Base-by-base conservation (phyloP, 1,139 yeast genomes). In the Debaryomyces udenii region DNA sequence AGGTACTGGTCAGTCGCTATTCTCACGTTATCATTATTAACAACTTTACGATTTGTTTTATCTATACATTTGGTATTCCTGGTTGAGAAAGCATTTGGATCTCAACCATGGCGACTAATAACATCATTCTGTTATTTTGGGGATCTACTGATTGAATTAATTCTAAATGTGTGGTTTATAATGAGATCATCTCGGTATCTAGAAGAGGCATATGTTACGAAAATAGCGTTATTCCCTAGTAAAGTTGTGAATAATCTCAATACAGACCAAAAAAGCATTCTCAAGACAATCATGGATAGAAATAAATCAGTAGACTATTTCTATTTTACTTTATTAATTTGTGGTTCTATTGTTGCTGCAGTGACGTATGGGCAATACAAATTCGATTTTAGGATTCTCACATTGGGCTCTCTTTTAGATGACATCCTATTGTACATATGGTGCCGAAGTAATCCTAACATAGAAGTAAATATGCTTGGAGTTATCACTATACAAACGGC, bases 81-180 rank as follows among this genome's bases (percentile, higher is more conserved):
- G 2, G 62, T 69, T 7, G 62, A 58, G 33, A 50, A 50, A 38
- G 63, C 63, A 9, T 53, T 63, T 31, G 37, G 49, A 4, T 39
- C 43, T 10, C 66, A 71, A 48, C 68, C 68, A 9, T 71, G 76
- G 76, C 51, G 76, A 37, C 41, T 69, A 4, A 16, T 68, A 4
- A 64, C 74, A 2, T 51, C 68, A 7, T 71, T 70, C 49, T 60
- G 64, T 42, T 61, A 56, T 41, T 59, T 62, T 39, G 70, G 65
- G 2, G 64, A 59, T 10, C 42, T 68, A 13, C 55, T 58, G 28
- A 29, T 61, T 31, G 50, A 49, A 16, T 45, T 64, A 26, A 13
- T 64, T 9, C 45, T 60, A 23, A 44, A 44, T 7, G 31, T 64
- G 4, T 52, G 53, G 48, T 49, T 52, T 18, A 44, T 58, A 4